Conservation (phyloP, 1,139 yeast genomes). For the Lodderomyces metapsilosis region DNA sequence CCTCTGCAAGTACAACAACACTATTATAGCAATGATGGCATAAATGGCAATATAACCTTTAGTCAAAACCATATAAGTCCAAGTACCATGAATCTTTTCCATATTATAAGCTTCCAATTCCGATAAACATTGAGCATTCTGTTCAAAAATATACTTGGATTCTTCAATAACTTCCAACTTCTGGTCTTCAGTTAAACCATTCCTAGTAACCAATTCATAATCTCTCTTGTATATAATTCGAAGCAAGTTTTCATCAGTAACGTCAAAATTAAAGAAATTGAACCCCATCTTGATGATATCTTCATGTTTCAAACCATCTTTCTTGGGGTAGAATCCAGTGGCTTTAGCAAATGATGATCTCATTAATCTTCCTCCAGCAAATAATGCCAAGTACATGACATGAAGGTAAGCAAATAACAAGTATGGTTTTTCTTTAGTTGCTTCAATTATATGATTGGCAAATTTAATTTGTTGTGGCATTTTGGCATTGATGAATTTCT, state of each 20-base stretch:
- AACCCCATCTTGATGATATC: constrained; percentile 64
- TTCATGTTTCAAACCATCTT: constrained; percentile 59
- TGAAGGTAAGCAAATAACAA: constrained; percentile 80
- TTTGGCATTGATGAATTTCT: constrained; percentile 56
- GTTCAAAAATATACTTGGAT: constrained; percentile 61
- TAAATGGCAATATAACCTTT: constrained; percentile 45
- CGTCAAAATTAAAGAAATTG: constrained; percentile 70
- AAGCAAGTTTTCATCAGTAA: constrained; percentile 63
- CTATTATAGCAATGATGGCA: constrained; percentile 21
- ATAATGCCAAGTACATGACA: constrained; percentile 79
- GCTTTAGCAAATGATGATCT: constrained; percentile 65
- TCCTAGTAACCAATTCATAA: constrained; percentile 74
- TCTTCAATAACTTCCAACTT: constrained; percentile 71
- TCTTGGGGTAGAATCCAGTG: constrained; percentile 72
- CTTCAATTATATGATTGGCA: constrained; percentile 55
- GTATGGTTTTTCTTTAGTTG: constrained; percentile 63
- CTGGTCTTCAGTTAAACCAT: constrained; percentile 63
- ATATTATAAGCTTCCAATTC: constrained; percentile 69
- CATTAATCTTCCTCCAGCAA: constrained; percentile 83
- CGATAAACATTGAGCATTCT: constrained; percentile 57
- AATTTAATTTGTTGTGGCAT: constrained; percentile 63
- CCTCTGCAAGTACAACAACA: constrained; percentile 28
- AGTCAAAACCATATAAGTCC: constrained; percentile 55
- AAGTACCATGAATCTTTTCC: constrained; percentile 51
- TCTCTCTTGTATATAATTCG: constrained; percentile 69